Conservation (phyloP, 2,329 filamentous ascomycete species). For the Leptographium radiaticola region DNA sequence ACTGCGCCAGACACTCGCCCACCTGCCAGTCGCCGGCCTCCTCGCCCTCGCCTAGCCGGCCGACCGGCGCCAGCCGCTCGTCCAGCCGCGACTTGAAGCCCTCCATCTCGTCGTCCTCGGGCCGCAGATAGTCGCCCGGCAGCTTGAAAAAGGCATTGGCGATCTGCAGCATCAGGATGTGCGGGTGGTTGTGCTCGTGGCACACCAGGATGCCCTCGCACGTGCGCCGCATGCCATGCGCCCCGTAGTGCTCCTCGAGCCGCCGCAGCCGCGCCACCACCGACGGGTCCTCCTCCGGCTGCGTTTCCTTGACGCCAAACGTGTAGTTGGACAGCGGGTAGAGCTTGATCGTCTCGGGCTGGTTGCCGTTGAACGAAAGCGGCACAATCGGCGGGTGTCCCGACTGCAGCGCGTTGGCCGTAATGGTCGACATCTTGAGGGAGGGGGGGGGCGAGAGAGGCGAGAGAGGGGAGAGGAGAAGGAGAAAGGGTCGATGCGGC, state of each 20-base stretch:
- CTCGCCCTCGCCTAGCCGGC: conserved; percentile 70
- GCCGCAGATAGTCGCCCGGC: conserved; percentile 85
- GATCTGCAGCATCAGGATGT: conserved; percentile 98
- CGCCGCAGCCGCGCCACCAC: conserved; percentile 85
- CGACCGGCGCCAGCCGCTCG: conserved; percentile 86
- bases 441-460: neutral
- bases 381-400: conserved; percentile 67
- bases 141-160: conserved; percentile 99
- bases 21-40: conserved; percentile 84
- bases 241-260: conserved; percentile 86
- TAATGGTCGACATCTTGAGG: conserved; percentile 66
- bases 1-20: conserved; percentile 88
- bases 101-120: conserved; percentile 78
- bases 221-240: conserved; percentile 91
- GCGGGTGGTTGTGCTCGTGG: conserved; percentile 97
- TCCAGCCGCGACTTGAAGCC: conserved; percentile 93
- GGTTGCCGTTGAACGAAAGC: conserved; percentile 74
- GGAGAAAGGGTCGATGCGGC: too few relatives aligned
- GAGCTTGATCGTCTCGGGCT: conserved; percentile 78
- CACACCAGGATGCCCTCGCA: conserved; percentile 96
- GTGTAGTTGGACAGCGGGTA: conserved; percentile 98
- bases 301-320: conserved; percentile 95
- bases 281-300: conserved; percentile 94
- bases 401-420: conserved; percentile 62
- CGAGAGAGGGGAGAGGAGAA: neutral